A percentile compares a stretch with the other conserved stretches of the same genome.
These are phyloP conservation scores for Gossypium mustelinum DNA, from an alignment of 345 rosid species.

Conservation along the genomic window DNA sequence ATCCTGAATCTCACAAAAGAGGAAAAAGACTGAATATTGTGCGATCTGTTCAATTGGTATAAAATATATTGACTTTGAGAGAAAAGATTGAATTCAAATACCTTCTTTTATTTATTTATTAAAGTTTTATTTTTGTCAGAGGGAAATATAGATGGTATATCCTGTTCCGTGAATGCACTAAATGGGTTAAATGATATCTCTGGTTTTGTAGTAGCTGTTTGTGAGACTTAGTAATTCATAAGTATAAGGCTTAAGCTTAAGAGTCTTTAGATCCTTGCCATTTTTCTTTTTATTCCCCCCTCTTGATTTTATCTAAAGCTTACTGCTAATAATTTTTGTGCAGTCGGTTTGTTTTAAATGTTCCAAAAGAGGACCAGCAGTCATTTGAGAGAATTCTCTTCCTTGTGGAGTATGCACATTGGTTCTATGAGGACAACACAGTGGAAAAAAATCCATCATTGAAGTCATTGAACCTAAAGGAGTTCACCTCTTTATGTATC, in stretches of 20 bases:
- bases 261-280: neutral
- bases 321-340: conserved; percentile 12
- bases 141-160: too few relatives aligned
- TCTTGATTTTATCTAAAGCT: conserved; percentile 7
- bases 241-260: neutral
- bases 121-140: too few relatives aligned
- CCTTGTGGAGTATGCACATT: conserved; percentile 94
- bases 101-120: neutral
- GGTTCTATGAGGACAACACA: conserved; percentile 96
- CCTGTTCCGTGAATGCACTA: too few relatives aligned
- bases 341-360: conserved; percentile 97
- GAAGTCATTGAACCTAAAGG: conserved; percentile 81
- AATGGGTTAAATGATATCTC: too few relatives aligned
- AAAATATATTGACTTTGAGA: neutral
- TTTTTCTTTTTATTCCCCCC: neutral
- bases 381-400: conserved; percentile 96
- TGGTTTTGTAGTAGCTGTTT: neutral
- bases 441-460: conserved; percentile 88
- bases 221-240: neutral
- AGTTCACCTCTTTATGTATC: conserved; percentile 91
- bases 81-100: neutral
- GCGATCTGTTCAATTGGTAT: neutral
- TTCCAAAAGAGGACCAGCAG: conserved; percentile 95
- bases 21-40: neutral
- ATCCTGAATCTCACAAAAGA: neutral